These are phyloP conservation scores for Fusarium chlamydosporum DNA, from an alignment of 2,329 filamentous ascomycete genomes.

Conservation along the genomic window DNA sequence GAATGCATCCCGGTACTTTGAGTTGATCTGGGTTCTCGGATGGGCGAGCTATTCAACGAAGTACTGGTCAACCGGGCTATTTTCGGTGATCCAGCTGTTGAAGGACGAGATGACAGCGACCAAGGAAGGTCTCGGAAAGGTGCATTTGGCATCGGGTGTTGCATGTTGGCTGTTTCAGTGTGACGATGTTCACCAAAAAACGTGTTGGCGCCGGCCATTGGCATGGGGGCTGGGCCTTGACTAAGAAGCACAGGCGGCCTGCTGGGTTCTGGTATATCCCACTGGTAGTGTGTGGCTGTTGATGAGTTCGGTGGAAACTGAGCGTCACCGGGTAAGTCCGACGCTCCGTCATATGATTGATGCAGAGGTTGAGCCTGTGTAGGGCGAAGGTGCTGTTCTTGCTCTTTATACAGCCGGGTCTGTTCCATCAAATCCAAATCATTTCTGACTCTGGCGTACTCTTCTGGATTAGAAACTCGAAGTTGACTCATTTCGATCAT, in stretches of 20 bases:
- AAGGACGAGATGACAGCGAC: neutral
- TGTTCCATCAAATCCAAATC: slow-evolving; percentile 24
- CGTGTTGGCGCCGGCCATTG: slow-evolving; percentile 56
- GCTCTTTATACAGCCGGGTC: slow-evolving; percentile 6
- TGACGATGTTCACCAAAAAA: slow-evolving; percentile 52
- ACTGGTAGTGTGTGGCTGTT: neutral
- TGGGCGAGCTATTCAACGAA: neutral
- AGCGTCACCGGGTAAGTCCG: slow-evolving; percentile 20
- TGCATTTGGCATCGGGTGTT: neutral
- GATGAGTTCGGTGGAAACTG: neutral
- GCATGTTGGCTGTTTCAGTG: neutral
- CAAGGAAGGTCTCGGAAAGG: neutral
- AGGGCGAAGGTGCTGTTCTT: slow-evolving; percentile 7
- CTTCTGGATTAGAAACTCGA: slow-evolving; percentile 53
- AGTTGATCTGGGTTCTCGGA: neutral
- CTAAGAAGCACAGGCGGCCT: slow-evolving; percentile 11
- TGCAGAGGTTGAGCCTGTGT: slow-evolving; percentile 7
- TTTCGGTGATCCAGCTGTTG: neutral
- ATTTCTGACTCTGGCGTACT: slow-evolving; percentile 48
- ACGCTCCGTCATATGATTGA: slow-evolving; percentile 35
- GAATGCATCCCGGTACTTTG: slow-evolving; percentile 3
- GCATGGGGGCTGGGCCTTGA: slow-evolving; percentile 49
- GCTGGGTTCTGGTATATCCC: neutral
- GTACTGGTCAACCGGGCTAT: neutral
- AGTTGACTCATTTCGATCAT: slow-evolving; percentile 54